Evolutionary conservation across 805 yeast species (phyloP), one percentile per base, ranked within the genome.

Genomic region (Torulaspora franciscae): DNA sequence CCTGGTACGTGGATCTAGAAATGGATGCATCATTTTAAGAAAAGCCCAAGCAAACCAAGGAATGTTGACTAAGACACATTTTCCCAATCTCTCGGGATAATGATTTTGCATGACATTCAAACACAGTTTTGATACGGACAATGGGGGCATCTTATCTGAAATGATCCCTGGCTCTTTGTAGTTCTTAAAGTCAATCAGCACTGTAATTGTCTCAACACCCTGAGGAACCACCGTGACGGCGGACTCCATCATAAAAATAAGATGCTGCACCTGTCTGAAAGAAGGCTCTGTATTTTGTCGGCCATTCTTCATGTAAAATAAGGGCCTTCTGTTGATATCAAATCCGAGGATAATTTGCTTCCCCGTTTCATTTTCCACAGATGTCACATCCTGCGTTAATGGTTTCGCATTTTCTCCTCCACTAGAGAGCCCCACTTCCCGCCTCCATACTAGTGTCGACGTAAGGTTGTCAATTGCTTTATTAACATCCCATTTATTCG

Each of bases 1-100:
- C 47, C 80, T 69, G 1, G 83, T 77, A 48, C 72, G 71, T 6
- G 81, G 81, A 55, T 78, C 83, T 42, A 78, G 71, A 50, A 78
- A 75, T 22, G 83, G 83, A 43, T 76, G 76, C 42, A 75, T 73
- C 43, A 77, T 61, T 57, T 77, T 78, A 55, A 78, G 68, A 51
- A 78, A 76, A 4, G 80, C 73, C 64, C 76, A 72, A 1, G 77
- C 79, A 33, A 74, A 70, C 76, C 78, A 75, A 9, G 82, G 81
- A 45, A 77, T 76, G 54, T 77, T 76, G 32, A 77, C 71, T 49
- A 78, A 69, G 14, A 76, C 63, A 13, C 80, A 79, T 43, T 70
- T 65, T 2, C 81, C 81, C 42, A 78, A 62, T 47, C 81, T 65
- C 51, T 77, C 83, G 2, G 83, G 83, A 56, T 76, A 78, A 51